Evolutionary conservation across 1,139 yeast species (phyloP).

Genomic region (Nematodospora anomalae): DNA sequence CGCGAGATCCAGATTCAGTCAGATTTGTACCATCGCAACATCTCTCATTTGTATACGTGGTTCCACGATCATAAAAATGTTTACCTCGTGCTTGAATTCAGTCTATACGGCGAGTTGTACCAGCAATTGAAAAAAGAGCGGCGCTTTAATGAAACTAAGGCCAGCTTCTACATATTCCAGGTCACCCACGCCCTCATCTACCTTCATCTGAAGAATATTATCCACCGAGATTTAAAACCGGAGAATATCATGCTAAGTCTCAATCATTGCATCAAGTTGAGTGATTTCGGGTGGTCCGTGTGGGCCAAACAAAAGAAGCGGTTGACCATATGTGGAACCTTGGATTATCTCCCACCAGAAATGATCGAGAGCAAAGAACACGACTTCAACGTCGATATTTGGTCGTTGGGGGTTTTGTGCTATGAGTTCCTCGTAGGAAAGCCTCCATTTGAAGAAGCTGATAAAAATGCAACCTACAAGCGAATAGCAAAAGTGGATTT

Average conservation of each 20-base stretch:
- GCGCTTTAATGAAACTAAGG: slow-evolving; percentile 67
- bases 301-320: slow-evolving; percentile 40
- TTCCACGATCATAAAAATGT: slow-evolving; percentile 80
- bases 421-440: slow-evolving; percentile 86
- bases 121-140: slow-evolving; percentile 53
- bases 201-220: slow-evolving; percentile 73
- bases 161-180: slow-evolving; percentile 79
- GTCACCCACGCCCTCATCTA: slow-evolving; percentile 77
- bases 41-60: slow-evolving; percentile 80
- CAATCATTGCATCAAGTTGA: slow-evolving; percentile 71
- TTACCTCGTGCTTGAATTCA: slow-evolving; percentile 80
- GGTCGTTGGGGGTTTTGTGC: slow-evolving; percentile 89
- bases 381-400: slow-evolving; percentile 77
- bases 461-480: slow-evolving; percentile 71
- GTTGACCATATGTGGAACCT: slow-evolving; percentile 89
- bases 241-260: slow-evolving; percentile 80
- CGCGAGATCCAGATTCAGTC: slow-evolving; percentile 93
- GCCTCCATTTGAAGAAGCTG: slow-evolving; percentile 89
- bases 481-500: slow-evolving; percentile 78
- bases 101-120: slow-evolving; percentile 85
- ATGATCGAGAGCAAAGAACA: slow-evolving; percentile 85
- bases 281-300: slow-evolving; percentile 98
- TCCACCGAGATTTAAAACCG: slow-evolving; percentile 92
- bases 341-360: slow-evolving; percentile 94
- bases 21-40: slow-evolving; percentile 70